These are phyloP conservation scores for Pichia terricola DNA, from an alignment of 1,139 yeast species.

Conservation along the genomic window DNA sequence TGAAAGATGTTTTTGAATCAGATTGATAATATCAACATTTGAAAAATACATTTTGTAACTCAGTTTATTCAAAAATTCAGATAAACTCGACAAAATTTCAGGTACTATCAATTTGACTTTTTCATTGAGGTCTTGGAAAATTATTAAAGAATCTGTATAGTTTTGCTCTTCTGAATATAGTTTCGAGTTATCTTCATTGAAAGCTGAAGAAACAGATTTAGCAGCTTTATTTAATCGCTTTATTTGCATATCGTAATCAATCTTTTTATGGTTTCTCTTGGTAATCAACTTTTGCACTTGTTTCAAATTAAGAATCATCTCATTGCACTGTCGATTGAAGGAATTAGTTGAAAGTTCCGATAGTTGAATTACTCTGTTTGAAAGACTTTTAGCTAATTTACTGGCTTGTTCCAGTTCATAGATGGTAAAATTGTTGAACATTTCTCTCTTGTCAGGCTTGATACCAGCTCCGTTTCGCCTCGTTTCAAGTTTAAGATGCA, in stretches of 20 bases:
- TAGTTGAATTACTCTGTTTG: slow-evolving; percentile 23
- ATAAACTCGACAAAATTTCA: slow-evolving; percentile 34
- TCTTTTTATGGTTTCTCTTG: slow-evolving; percentile 36
- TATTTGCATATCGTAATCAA: slow-evolving; percentile 32
- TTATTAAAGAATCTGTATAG: slow-evolving; percentile 26
- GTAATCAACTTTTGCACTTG: slow-evolving; percentile 33
- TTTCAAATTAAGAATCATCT: slow-evolving; percentile 33
- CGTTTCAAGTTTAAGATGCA: slow-evolving; percentile 25
- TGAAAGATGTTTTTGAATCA: slow-evolving; percentile 25
- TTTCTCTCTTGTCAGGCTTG: slow-evolving; percentile 14
- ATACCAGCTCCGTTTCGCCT: background rate
- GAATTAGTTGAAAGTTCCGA: slow-evolving; percentile 30
- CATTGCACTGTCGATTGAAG: slow-evolving; percentile 29
- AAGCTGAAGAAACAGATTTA: slow-evolving; percentile 28
- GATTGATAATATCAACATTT: slow-evolving; percentile 25
- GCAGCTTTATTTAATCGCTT: slow-evolving; percentile 32
- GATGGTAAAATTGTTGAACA: slow-evolving; percentile 20
- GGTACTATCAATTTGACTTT: slow-evolving; percentile 37
- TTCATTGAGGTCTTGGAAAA: slow-evolving; percentile 31
- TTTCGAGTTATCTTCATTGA: slow-evolving; percentile 30
- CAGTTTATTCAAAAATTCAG: slow-evolving; percentile 40
- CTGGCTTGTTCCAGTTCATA: slow-evolving; percentile 23
- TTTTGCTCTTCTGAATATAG: slow-evolving; percentile 28
- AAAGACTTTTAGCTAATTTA: slow-evolving; percentile 27
- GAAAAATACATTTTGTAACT: slow-evolving; percentile 30